Percentiles rank a stretch among this genome's conserved stretches.
Evolutionary conservation across 1,284 basidiomycete genomes (phyloP).

Genomic region (Boletus smithii): DNA sequence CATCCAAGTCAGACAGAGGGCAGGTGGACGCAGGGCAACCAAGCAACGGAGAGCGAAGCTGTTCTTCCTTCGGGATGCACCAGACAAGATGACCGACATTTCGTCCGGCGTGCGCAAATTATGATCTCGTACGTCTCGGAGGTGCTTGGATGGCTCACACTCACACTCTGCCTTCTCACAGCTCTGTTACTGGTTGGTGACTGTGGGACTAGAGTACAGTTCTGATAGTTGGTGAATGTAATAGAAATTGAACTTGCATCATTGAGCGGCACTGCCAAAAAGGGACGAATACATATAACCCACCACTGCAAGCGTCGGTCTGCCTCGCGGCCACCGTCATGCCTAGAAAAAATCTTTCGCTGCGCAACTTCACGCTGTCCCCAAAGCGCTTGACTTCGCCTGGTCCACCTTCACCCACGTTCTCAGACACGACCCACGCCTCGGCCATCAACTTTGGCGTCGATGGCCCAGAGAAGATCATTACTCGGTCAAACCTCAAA

Average conservation of each 20-base stretch:
- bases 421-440: conserved; percentile 75
- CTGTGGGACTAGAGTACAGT: conserved; percentile 6
- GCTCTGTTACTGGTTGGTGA: not conserved
- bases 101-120: conserved; percentile 50
- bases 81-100: conserved; percentile 77
- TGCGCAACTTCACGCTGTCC: conserved; percentile 53
- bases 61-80: conserved; percentile 73
- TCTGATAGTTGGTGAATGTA: too few species aligned
- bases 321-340: conserved; percentile 36
- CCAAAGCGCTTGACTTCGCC: conserved; percentile 51
- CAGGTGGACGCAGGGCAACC: conserved; percentile 47
- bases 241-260: conserved; percentile 2
- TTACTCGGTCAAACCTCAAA: conserved; percentile 78
- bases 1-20: conserved; percentile 70
- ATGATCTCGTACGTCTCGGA: conserved; percentile 23
- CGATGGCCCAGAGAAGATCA: conserved; percentile 74
- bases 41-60: conserved; percentile 72
- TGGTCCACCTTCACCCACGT: conserved; percentile 74
- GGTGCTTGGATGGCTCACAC: not conserved
- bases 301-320: conserved; percentile 12
- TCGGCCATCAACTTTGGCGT: conserved; percentile 71
- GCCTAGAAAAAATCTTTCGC: conserved; percentile 55
- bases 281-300: conserved; percentile 13
- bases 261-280: conserved; percentile 17
- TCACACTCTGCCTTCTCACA: conserved; percentile 10